Conservation (phyloP, 2,329 filamentous ascomycete genomes). For the Sporothrix curviconia region DNA sequence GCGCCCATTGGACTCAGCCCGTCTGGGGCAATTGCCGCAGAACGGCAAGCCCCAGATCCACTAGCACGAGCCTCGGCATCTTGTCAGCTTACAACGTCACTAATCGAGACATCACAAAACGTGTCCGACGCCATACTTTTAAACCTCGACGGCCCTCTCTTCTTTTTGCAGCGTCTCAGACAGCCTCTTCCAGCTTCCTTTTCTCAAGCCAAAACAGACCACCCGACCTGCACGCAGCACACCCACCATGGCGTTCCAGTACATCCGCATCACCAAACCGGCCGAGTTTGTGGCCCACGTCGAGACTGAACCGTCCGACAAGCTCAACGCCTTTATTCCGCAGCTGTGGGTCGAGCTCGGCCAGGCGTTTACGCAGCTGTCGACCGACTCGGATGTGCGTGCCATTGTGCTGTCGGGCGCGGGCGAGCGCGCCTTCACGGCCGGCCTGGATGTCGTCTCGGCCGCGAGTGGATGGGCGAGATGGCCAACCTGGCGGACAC, state of each 20-base stretch:
- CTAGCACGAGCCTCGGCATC: slow-evolving; percentile 15
- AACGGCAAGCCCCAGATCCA: neutral
- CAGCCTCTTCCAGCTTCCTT: neutral
- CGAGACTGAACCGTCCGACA: slow-evolving; percentile 79
- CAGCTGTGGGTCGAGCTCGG: slow-evolving; percentile 82
- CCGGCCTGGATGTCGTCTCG: slow-evolving; percentile 76
- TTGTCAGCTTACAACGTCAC: neutral
- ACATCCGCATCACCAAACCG: slow-evolving; percentile 48
- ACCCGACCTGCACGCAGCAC: too few relatives aligned
- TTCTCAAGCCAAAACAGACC: too few relatives aligned
- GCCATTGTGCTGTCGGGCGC: slow-evolving; percentile 73
- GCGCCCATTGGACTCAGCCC: too few relatives aligned
- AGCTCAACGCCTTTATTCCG: slow-evolving; percentile 82
- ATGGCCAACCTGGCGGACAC: slow-evolving; percentile 48
- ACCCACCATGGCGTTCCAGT: slow-evolving; percentile 33
- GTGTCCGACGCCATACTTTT: too few relatives aligned
- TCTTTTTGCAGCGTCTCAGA: neutral
- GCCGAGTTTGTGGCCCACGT: slow-evolving; percentile 74
- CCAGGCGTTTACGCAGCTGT: slow-evolving; percentile 64
- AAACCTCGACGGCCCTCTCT: too few relatives aligned
- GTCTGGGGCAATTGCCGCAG: too few relatives aligned
- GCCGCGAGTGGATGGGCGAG: slow-evolving; percentile 48
- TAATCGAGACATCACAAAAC: neutral
- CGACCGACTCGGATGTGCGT: slow-evolving; percentile 64
- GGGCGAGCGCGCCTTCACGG: slow-evolving; percentile 76